phyloP scores from a whole-genome alignment of 441 rosid genomes.

The Erysimum pusillum region DNA sequence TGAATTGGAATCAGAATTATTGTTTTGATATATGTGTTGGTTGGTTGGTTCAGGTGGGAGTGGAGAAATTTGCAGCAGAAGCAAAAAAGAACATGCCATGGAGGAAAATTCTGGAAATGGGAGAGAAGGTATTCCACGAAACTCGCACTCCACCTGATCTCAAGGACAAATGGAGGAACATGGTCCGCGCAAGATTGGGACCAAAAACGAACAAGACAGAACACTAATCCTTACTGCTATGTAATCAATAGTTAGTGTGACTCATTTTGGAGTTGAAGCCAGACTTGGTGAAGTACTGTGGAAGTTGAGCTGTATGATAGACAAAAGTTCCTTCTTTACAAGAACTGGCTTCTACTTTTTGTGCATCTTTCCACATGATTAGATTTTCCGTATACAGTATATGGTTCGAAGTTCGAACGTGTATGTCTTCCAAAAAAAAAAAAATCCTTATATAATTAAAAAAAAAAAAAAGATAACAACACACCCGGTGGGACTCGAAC shows the following conservation, averaged over 20 bases:
- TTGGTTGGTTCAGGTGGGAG: slow-evolving; percentile 30
- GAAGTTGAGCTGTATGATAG: background rate
- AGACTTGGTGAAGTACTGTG: background rate
- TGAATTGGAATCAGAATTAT: background rate
- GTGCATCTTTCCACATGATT: background rate
- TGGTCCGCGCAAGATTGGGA: background rate
- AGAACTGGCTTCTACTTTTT: slow-evolving; percentile 9
- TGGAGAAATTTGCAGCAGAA: slow-evolving; percentile 50
- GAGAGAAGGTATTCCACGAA: slow-evolving; percentile 56
- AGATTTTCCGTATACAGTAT: background rate
- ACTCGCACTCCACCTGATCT: slow-evolving; percentile 73
- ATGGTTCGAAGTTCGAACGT: background rate
- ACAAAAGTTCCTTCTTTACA: slow-evolving; percentile 11
- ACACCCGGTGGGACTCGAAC: slow-evolving; percentile 85
- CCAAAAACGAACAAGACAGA: background rate
- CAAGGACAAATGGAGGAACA: slow-evolving; percentile 80
- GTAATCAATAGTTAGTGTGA: slow-evolving; percentile 4
- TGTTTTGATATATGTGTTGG: background rate
- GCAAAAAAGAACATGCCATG: slow-evolving; percentile 72
- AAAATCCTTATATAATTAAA: too few species aligned
- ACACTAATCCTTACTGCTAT: background rate
- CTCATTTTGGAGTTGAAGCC: slow-evolving; percentile 34
- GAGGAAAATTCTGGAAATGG: slow-evolving; percentile 78
- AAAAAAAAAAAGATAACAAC: background rate
- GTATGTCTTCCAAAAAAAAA: background rate